Percentiles rank a stretch among this genome's conserved stretches.
These are phyloP conservation scores for Scutellaria galericulata DNA, from an alignment of 257 asterid genomes.

Conservation along the genomic window DNA sequence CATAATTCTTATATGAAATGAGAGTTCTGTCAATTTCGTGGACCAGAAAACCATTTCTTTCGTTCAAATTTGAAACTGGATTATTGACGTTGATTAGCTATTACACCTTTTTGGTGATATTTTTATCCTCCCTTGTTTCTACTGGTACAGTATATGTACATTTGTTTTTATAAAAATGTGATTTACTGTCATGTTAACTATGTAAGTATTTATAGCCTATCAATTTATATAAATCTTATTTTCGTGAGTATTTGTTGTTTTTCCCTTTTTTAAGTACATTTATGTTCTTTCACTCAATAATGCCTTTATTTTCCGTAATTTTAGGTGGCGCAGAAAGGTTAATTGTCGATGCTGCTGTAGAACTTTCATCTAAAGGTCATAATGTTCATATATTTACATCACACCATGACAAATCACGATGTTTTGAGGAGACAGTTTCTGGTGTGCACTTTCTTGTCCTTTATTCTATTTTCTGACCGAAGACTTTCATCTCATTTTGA, in stretches of 20 bases:
- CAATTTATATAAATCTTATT: conserved; percentile 15
- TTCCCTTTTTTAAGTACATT: not conserved
- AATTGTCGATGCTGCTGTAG: conserved; percentile 91
- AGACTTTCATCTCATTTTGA: not conserved
- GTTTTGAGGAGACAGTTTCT: conserved; percentile 93
- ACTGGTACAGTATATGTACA: not conserved
- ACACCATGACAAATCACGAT: conserved; percentile 82
- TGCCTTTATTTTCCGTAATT: conserved; percentile 23
- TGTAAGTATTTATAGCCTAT: conserved; percentile 4
- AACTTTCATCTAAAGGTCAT: conserved; percentile 82
- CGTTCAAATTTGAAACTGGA: not conserved
- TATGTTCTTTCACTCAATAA: conserved; percentile 7
- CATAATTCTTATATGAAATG: not conserved
- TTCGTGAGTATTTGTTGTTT: conserved; percentile 5
- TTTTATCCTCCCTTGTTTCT: not conserved
- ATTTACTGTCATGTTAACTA: not conserved
- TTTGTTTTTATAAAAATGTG: not conserved
- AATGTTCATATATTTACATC: conserved; percentile 87
- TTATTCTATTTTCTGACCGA: not conserved
- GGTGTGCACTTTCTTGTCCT: conserved; percentile 48
- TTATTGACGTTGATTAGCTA: not conserved
- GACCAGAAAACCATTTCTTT: not conserved
- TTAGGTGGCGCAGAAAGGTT: conserved; percentile 98
- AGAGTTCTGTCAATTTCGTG: conserved; percentile 17
- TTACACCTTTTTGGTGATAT: not conserved